Evolutionary conservation across 2,329 filamentous ascomycete genomes (phyloP).

Genomic region (Colletotrichum tropicicola): DNA sequence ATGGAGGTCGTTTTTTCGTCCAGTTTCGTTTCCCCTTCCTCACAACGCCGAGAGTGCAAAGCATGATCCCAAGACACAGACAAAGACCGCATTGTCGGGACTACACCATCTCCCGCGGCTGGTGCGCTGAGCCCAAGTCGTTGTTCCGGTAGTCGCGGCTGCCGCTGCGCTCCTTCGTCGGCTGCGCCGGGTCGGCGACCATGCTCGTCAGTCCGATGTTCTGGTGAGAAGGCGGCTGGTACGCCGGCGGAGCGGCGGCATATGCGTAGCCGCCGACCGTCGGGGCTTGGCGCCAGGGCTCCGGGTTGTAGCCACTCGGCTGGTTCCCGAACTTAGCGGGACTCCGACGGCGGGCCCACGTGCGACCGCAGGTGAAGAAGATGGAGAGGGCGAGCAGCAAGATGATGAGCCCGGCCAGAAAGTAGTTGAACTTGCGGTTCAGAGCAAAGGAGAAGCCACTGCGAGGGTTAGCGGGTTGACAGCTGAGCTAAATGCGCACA

Average conservation of each 20-base stretch:
- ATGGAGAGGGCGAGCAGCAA: constrained; percentile 48
- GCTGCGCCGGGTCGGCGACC: constrained; percentile 17
- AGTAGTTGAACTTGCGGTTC: constrained; percentile 54
- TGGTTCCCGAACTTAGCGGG: constrained; percentile 14
- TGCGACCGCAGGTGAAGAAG: constrained; percentile 42
- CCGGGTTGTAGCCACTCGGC: constrained; percentile 26
- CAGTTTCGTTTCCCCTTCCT: neutral
- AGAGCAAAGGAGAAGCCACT: constrained; percentile 68
- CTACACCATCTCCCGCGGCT: constrained; percentile 30
- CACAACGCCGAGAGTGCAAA: neutral
- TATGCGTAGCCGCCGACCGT: constrained; percentile 21
- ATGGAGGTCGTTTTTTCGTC: neutral
- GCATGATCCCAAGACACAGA: neutral
- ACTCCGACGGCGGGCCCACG: constrained; percentile 33
- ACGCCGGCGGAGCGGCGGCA: constrained; percentile 12
- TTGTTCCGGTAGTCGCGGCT: constrained; percentile 27
- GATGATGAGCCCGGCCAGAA: constrained; percentile 56
- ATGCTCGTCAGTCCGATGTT: constrained; percentile 28
- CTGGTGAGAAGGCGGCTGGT: constrained; percentile 23
- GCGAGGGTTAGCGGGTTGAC: constrained; percentile 15
- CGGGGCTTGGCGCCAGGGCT: constrained; percentile 28
- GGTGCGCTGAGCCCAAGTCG: constrained; percentile 25
- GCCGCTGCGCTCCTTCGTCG: constrained; percentile 23
- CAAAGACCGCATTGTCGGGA: too few species aligned
- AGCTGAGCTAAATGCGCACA: neutral